Evolutionary conservation across 2,329 filamentous ascomycete species (phyloP).

Genomic region (Incumbomyces delicatus): DNA sequence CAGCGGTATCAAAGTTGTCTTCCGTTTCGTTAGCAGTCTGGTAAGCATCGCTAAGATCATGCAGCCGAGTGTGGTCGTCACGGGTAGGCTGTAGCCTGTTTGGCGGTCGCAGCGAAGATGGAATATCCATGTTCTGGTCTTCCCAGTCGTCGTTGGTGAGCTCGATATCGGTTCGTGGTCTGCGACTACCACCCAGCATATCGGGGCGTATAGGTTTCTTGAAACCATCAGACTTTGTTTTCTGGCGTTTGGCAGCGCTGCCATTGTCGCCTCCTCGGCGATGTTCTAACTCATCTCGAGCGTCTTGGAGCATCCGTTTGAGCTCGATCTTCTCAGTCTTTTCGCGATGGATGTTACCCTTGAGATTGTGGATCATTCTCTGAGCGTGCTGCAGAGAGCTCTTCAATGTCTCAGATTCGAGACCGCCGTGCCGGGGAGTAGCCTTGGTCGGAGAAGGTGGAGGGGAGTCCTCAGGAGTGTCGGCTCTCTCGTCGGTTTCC

Average conservation of each 20-base stretch:
- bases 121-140: conserved; percentile 55
- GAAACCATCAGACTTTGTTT: conserved; percentile 56
- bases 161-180: conserved; percentile 66
- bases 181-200: conserved; percentile 64
- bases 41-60: conserved; percentile 58
- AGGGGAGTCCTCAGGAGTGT: conserved; percentile 80
- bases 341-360: conserved; percentile 89
- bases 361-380: conserved; percentile 89
- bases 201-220: conserved; percentile 69
- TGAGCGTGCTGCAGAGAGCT: conserved; percentile 91
- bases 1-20: conserved; percentile 61
- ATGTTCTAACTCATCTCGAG: conserved; percentile 77
- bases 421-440: conserved; percentile 76
- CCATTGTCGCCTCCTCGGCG: conserved; percentile 44
- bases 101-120: conserved; percentile 21
- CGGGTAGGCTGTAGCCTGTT: conserved; percentile 19
- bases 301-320: conserved; percentile 88
- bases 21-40: conserved; percentile 71
- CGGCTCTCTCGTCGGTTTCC: conserved; percentile 41
- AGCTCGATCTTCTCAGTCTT: conserved; percentile 98
- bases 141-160: conserved; percentile 83
- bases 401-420: conserved; percentile 94
- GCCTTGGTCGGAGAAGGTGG: conserved; percentile 83
- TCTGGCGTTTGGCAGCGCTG: conserved; percentile 45
- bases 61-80: conserved; percentile 20